A percentile compares a stretch with the other conserved stretches of the same genome.
Evolutionary conservation across 371 early-diverging fungal genomes (phyloP).

Genomic region (Lichtheimia hyalospora): DNA sequence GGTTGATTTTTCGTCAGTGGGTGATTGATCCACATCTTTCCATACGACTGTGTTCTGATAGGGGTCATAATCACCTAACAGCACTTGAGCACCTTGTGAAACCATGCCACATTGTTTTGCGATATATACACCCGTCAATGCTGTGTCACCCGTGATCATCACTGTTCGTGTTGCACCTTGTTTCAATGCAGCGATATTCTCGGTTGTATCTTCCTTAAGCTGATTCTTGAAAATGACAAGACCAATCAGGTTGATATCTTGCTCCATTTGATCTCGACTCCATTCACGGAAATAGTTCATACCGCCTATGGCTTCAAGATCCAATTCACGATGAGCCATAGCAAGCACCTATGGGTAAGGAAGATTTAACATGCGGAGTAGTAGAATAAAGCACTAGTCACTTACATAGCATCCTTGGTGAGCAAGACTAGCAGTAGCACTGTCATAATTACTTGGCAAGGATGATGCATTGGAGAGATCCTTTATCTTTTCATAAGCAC

Average conservation of each 20-base stretch:
- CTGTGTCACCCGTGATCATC: slow-evolving; percentile 96
- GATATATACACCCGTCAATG: slow-evolving; percentile 73
- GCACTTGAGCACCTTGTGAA: slow-evolving; percentile 38
- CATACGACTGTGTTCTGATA: slow-evolving; percentile 57
- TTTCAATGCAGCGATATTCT: slow-evolving; percentile 69
- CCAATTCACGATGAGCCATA: slow-evolving; percentile 52
- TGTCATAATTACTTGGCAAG: slow-evolving; percentile 68
- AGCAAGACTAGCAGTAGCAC: slow-evolving; percentile 49
- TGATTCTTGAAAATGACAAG: slow-evolving; percentile 83
- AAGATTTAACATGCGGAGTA: background rate
- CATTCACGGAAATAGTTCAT: slow-evolving; percentile 26
- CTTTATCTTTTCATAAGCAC: slow-evolving; percentile 74
- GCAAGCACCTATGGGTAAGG: slow-evolving; percentile 39
- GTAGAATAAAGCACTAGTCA: background rate
- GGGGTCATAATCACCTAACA: slow-evolving; percentile 60
- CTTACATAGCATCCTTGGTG: slow-evolving; percentile 72
- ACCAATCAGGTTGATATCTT: slow-evolving; percentile 56
- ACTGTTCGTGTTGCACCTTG: slow-evolving; percentile 73
- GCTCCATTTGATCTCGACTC: slow-evolving; percentile 67
- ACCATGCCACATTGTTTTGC: slow-evolving; percentile 48
- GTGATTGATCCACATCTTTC: slow-evolving; percentile 15
- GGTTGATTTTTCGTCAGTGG: slow-evolving; percentile 1
- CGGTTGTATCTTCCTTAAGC: slow-evolving; percentile 72
- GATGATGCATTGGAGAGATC: slow-evolving; percentile 23
- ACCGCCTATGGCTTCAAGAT: slow-evolving; percentile 41